Evolutionary conservation across 1,139 yeast species (phyloP), one percentile per base, ranked within the genome.

Genomic region (Geotrichum restrictum): DNA sequence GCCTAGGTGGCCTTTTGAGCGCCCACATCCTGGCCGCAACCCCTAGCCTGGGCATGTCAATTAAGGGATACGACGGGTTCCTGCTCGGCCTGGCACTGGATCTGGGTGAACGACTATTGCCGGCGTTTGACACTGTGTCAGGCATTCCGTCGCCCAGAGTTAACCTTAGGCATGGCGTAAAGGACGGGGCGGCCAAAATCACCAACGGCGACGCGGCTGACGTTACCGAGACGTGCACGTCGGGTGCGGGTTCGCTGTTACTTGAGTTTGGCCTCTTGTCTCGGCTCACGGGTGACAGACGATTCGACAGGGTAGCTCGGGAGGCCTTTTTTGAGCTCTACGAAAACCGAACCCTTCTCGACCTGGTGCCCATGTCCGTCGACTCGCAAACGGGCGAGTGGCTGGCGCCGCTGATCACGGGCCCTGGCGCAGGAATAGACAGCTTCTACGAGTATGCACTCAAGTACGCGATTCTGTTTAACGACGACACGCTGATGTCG

Each of bases 391-490:
- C 78, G 0, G 80, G 79, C 33, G 64, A 67, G 37, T 83, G 89
- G 82, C 70, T 74, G 39, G 84, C 84, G 54, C 68, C 77, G 0
- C 14, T 24, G 18, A 70, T 82, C 40, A 79, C 93, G 0, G 96
- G 96, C 0, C 76, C 86, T 6, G 98, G 98, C 0, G 97, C 98
- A 0, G 85, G 95, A 2, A 79, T 88, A n/a, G 98, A 91, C 69
- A 88, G 96, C 0, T 88, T 87, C 62, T 91, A 85, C 65, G 98
- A 91, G 64, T 88, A 89, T 66, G 86, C 96, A 0, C 74, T 88
- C 37, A 91, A 91, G 63, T 81, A 83, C 22, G 74, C 91, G 1
- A 78, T 89, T 7, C 63, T 91, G 8, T 88, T 89, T 57, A 74
- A 85, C 60, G 95, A 89, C 64, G 74, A 74, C 14, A 70, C 75